Percentiles rank a stretch among this genome's conserved stretches.
Evolutionary conservation across 768 basidiomycete genomes (phyloP).

Genomic region (Strobilomyces confusus): DNA sequence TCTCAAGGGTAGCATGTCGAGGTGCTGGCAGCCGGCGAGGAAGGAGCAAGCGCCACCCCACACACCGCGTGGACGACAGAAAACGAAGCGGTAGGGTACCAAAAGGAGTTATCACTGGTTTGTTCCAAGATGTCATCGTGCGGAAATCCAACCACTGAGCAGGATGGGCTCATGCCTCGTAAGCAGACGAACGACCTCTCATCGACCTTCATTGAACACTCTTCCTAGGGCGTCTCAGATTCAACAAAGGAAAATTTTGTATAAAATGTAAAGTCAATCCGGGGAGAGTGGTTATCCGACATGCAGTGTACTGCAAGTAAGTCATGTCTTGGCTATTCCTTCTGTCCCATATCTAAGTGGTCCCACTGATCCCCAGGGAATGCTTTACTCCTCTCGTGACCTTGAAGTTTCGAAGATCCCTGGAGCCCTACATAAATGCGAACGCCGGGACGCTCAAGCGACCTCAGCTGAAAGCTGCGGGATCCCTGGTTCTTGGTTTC

Average conservation of each 20-base stretch:
- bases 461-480: constrained; percentile 59
- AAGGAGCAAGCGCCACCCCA: no score
- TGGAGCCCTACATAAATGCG: constrained; percentile 63
- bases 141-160: constrained; percentile 57
- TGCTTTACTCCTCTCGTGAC: constrained; percentile 65
- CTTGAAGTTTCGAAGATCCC: constrained; percentile 57
- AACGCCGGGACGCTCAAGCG: constrained; percentile 52
- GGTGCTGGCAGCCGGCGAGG: no score
- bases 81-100: no score
- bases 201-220: not conserved
- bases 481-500: constrained; percentile 63
- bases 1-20: no score
- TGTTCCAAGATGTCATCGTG: constrained; percentile 37
- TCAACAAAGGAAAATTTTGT: constrained; percentile 62
- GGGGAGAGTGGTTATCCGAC: constrained; percentile 71
- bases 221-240: constrained; percentile 55
- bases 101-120: no score
- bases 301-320: constrained; percentile 84
- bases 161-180: constrained; percentile 68
- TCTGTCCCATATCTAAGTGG: constrained; percentile 8
- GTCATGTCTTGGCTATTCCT: constrained; percentile 11
- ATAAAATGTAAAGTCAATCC: constrained; percentile 66
- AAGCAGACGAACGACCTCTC: constrained; percentile 22
- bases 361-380: constrained; percentile 35
- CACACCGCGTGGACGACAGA: no score